Evolutionary conservation across 2,329 filamentous ascomycete genomes (phyloP).

Genomic region (Colletotrichum cuscutae): DNA sequence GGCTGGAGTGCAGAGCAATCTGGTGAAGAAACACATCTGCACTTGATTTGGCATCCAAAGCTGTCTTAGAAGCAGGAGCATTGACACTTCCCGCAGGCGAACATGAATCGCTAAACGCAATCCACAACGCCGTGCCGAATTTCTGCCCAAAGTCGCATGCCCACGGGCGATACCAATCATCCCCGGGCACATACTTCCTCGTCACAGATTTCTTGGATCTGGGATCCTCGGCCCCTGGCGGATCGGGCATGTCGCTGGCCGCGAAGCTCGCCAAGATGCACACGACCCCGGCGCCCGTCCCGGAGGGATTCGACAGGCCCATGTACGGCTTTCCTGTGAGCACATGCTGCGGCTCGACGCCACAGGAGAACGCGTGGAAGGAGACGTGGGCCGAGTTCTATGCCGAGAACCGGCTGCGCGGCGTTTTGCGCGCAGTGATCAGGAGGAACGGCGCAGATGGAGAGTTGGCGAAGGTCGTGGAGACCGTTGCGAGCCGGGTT

Average conservation of each 20-base stretch:
- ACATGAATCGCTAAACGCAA: constrained; percentile 84
- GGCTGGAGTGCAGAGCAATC: not conserved
- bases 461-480: constrained; percentile 71
- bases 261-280: constrained; percentile 83
- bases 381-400: constrained; percentile 88
- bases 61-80: not conserved
- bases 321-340: constrained; percentile 86
- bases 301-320: constrained; percentile 65
- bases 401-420: constrained; percentile 76
- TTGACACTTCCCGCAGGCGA: constrained; percentile 69
- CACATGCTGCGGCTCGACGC: constrained; percentile 88
- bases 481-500: constrained; percentile 70
- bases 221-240: constrained; percentile 50
- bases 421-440: constrained; percentile 69
- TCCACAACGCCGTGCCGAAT: constrained; percentile 75
- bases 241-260: constrained; percentile 70
- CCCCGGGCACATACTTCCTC: constrained; percentile 64
- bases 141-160: constrained; percentile 82
- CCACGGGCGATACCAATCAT: constrained; percentile 69
- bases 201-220: constrained; percentile 86
- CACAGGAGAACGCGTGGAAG: constrained; percentile 81
- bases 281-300: constrained; percentile 75
- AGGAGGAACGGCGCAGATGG: constrained; percentile 71
- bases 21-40: constrained; percentile 49
- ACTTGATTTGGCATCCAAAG: not conserved